Base-by-base conservation (phyloP, 108 stramenopile species). In the Thalassiosira profunda region DNA sequence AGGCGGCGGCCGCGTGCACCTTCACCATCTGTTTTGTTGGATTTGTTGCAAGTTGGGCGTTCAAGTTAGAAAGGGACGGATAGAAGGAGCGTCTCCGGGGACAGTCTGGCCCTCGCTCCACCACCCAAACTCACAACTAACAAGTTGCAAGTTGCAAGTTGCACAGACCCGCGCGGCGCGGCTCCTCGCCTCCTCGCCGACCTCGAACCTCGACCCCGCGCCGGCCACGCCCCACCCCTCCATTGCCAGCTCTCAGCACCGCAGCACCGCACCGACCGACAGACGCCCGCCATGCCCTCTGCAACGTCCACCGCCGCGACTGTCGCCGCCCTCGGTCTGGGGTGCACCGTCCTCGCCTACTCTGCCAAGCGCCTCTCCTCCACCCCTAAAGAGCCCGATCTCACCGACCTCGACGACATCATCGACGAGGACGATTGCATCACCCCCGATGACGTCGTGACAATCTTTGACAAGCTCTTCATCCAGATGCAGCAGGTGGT, bases 391-490 rank as follows among this genome's bases (percentile, higher is more conserved):
- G 43, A 34, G 40, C 28, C 24, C 4, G 67, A 58, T 7, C 43
- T 84, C 53, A 72, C 58, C 41, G 86, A 87, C 23, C 67, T 84
- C 58, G 89, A 90, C 49, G 87, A 89, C 15, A 76, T 80, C 49
- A 21, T 54, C 36, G 73, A 76, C 40, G 73, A 59, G 44, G 65
- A 72, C 17, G 93, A 91, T 29, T 83, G 57, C 62, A 91, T 95
- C 59, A 74, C 89, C 28, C 70, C 74, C 21, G 89, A 92, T 20
- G 88, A 90, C 34, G 91, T 95, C 18, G 54, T 48, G 24, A 77
- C 85, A 59, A 81, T 95, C 43, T 92, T 95, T 49, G 94, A 95
- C 65, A 74, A 85, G 14, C 83, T 95, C 1, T 95, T 92, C 68
- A 41, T 92, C 45, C 82, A 90, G 51, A 92, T 92, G 89, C 94